These are phyloP conservation scores for Craspedostauros australis DNA, from an alignment of 108 stramenopile genomes.

Conservation along the genomic window DNA sequence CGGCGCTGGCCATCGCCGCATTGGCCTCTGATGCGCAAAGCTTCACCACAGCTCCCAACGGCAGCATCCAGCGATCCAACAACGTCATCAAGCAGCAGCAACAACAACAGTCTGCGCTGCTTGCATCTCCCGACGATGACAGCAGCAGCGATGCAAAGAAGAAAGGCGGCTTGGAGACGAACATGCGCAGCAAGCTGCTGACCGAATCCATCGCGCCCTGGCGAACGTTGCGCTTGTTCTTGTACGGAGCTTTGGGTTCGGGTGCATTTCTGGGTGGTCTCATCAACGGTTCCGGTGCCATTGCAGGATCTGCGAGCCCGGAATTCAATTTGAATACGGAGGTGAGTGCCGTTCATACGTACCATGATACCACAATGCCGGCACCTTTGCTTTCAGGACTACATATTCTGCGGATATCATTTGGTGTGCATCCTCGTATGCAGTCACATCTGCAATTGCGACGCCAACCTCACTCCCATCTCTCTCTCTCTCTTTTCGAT, in stretches of 20 bases:
- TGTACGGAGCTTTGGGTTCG: conserved; percentile 58
- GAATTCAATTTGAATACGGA: conserved; percentile 72
- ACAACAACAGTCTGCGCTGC: too few relatives aligned
- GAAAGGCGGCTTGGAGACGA: conserved; percentile 26
- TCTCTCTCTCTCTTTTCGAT: too few relatives aligned
- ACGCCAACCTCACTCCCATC: too few relatives aligned
- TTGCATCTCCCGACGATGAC: too few relatives aligned
- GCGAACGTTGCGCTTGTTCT: conserved; percentile 68
- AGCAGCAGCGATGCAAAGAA: conserved; percentile 10
- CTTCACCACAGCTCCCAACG: too few relatives aligned
- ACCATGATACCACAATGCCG: too few relatives aligned
- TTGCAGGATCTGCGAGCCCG: conserved; percentile 47
- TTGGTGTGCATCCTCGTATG: background rate
- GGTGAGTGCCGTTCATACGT: conserved; percentile 26
- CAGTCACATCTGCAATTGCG: too few relatives aligned
- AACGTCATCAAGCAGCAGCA: too few relatives aligned
- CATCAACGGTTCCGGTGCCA: conserved; percentile 51
- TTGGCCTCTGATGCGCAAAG: too few relatives aligned
- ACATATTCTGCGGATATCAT: background rate
- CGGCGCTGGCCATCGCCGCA: too few relatives aligned
- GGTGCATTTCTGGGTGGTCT: conserved; percentile 72
- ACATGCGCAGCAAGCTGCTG: conserved; percentile 45
- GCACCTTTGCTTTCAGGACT: too few relatives aligned
- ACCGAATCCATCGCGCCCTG: conserved; percentile 79
- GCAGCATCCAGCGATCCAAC: too few relatives aligned